Evolutionary conservation across 306 rosid genomes (phyloP), one percentile per base, ranked within the genome.

Genomic region (Prinsepia uniflora): DNA sequence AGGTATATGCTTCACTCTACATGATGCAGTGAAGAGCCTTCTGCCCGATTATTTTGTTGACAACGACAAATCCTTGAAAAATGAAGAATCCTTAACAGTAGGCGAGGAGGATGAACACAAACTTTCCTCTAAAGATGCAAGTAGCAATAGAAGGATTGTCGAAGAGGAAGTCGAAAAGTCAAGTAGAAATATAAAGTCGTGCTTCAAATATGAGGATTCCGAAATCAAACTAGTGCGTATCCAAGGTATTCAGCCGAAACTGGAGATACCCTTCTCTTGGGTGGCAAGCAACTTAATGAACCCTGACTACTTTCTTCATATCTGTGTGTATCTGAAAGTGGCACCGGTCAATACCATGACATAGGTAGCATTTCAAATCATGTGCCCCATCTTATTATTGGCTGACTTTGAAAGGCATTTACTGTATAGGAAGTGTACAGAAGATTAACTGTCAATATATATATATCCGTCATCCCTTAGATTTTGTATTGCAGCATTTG

Each of bases 241-340:
- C 81, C 99, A 94, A 91, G 99, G 99, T 67, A 94, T 94, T 81
- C 87, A 91, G 73, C 99, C 97, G n/a, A 84, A 67, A 65, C 75
- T 85, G 78, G 87, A 86, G 73, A 87, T 87, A 87, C 99, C 99
- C 8, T 94, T 94, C 75, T 77, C 89, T 69, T 94, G 99, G 99
- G 90, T 94, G 52, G 96, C 85, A 67, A 84, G 78, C 65, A 91
- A 89, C 82, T 78, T 94, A 15, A 83, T 78, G 80, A 89, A 89
- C 64, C 99, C 99, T 1, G 99, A 94, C 73, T 81, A 87, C 84
- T 94, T 86, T 70, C 95, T 94, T 79, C 97, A 91, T 61, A 78
- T 91, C 17, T 91, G 87, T 82, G 89, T 91, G 63, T 94, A 78
- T 79, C 53, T 90, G 73, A 86, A 85, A 82, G 86, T 87, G 72